Percentiles rank a stretch among this genome's conserved stretches.
Conservation (phyloP, 1,284 basidiomycete genomes). For the Neotropicomus parvogracilis region DNA sequence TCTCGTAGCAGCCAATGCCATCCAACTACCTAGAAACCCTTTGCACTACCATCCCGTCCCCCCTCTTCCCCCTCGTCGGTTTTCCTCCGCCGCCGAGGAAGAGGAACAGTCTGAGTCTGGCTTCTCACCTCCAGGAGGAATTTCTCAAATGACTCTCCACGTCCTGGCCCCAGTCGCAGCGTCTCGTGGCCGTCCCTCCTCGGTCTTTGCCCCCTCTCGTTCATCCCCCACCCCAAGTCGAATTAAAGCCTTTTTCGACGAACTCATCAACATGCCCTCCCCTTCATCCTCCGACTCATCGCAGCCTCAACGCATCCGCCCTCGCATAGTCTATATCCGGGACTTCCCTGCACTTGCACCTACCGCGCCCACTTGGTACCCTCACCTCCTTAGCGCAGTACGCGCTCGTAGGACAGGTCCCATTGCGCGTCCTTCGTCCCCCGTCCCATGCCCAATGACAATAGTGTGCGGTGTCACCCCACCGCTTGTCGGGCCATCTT, state of each 20-base stretch:
- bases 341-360: constrained; percentile 74
- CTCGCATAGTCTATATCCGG: constrained; percentile 80
- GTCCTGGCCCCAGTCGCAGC: constrained; percentile 48
- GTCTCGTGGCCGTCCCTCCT: constrained; percentile 40
- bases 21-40: constrained; percentile 70
- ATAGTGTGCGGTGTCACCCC: constrained; percentile 84
- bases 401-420: constrained; percentile 65
- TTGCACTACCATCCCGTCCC: constrained; percentile 55
- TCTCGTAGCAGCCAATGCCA: constrained; percentile 52
- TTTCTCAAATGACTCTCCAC: constrained; percentile 60
- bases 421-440: constrained; percentile 51
- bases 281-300: constrained; percentile 30
- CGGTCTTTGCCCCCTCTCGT: constrained; percentile 42
- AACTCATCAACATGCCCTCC: constrained; percentile 61
- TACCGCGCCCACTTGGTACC: constrained; percentile 76
- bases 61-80: constrained; percentile 23
- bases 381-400: constrained; percentile 71
- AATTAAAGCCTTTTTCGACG: constrained; percentile 68
- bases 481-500: constrained; percentile 41
- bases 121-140: constrained; percentile 28
- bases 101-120: constrained; percentile 36
- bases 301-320: constrained; percentile 34
- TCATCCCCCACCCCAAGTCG: constrained; percentile 46
- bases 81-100: constrained; percentile 49
- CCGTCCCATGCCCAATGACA: constrained; percentile 65